Base-by-base conservation (phyloP, 495 filamentous ascomycete genomes). In the Glarea lozoyensis region DNA sequence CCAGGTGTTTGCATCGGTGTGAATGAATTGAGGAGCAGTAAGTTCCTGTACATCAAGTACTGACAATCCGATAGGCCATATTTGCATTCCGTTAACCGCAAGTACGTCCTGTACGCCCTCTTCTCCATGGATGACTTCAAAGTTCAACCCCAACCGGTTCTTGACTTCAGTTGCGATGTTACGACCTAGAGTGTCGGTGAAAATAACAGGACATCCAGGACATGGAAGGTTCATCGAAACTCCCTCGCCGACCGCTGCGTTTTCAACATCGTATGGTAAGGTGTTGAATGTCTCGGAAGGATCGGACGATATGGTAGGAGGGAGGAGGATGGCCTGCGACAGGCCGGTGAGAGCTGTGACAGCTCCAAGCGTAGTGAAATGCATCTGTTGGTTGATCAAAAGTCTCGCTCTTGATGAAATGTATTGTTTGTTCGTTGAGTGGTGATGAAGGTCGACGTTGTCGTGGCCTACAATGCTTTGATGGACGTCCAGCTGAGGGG, bases 131-230 rank as follows among this genome's bases (percentile, higher is more conserved):
- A 29, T 19, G 5, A 57, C 11, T 31, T 22, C 44, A 38, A 57
- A 50, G 35, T 57, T 49, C 1, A 57, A 38, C 25, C 42, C 34
- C 12, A 57, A 40, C 3, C 43, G 23, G 27, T 35, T 53, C 27
- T 56, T 49, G 16, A 43, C 44, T 16, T 49, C 34, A n/a, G 18
- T 30, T 3, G 37, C 13, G 22, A 46, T 37, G 24, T 42, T 31
- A 36, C 41, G 46, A 12, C 46, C 46, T 19, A 45, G 29, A 15
- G 49, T 17, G 19, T 45, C 40, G 2, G 39, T 36, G 13, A 41
- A 13, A 2, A 21, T n/a, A 17, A 57, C 46, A 25, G 54, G 50
- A 22, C 54, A 57, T 17, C 54, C 47, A 5, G 49, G 49, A 24
- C 54, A 57, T 19, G 19, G 5, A 20, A 57, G 24, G n/a, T n/a